These are phyloP conservation scores for Camellia sinensis DNA, from an alignment of 148 eudicot genomes.

Conservation along the genomic window DNA sequence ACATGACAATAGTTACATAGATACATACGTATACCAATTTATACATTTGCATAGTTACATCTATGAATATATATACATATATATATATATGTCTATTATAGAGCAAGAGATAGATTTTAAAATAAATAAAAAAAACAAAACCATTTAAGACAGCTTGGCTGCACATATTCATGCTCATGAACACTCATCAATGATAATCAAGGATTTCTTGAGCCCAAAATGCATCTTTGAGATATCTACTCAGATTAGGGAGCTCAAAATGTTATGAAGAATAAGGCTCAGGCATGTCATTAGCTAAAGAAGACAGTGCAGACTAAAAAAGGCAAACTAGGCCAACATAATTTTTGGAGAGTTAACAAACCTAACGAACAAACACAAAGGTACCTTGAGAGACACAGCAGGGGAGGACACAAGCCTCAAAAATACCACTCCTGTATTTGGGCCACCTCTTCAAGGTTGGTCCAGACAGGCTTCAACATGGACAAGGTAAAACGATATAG, in stretches of 20 bases:
- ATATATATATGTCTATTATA: too few species aligned
- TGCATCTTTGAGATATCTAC: not conserved
- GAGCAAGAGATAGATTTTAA: too few species aligned
- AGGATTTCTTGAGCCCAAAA: not conserved
- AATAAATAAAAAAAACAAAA: too few species aligned
- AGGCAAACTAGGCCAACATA: too few species aligned
- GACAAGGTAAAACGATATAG: slow-evolving; percentile 1
- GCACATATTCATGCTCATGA: not conserved
- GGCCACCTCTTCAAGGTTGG: not conserved
- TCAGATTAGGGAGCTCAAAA: not conserved
- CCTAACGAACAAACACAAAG: not conserved
- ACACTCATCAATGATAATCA: not conserved
- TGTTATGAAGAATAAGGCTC: not conserved
- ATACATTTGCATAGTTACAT: too few species aligned
- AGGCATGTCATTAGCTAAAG: too few species aligned
- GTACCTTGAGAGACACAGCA: not conserved
- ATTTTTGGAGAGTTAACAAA: not conserved
- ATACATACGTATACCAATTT: not conserved
- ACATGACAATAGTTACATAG: not conserved
- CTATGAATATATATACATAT: too few species aligned
- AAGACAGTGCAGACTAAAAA: too few species aligned
- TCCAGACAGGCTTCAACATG: not conserved
- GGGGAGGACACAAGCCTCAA: not conserved
- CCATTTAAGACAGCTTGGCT: not conserved
- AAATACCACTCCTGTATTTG: not conserved